Percentiles rank a stretch among this genome's conserved stretches.
These are phyloP conservation scores for Lotmaria passim DNA, from an alignment of 208 protist genomes.

Conservation along the genomic window DNA sequence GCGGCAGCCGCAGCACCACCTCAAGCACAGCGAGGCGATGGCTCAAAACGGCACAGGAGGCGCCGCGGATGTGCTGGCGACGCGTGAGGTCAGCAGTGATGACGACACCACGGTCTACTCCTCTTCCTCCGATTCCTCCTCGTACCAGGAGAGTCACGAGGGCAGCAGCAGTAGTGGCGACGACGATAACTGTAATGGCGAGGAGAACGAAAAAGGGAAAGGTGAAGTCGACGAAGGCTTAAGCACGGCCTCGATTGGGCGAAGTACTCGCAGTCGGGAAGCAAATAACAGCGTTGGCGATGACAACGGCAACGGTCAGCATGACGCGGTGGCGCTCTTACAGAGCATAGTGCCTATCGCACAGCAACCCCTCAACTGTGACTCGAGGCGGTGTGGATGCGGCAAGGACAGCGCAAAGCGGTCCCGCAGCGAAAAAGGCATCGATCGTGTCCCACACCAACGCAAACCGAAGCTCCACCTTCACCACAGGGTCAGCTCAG, in stretches of 20 bases:
- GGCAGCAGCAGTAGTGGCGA: background rate
- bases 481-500: background rate
- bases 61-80: background rate
- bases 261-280: background rate
- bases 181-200: no score
- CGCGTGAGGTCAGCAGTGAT: background rate
- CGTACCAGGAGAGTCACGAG: background rate
- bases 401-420: background rate
- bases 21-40: no score
- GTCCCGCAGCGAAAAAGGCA: background rate
- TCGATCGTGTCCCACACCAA: background rate
- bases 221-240: no score
- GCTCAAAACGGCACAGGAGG: background rate
- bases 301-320: background rate
- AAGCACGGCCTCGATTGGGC: no score
- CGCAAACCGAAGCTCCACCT: background rate
- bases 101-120: no score
- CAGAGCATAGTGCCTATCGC: conserved; percentile 4
- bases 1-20: background rate
- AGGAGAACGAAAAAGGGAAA: background rate
- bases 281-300: background rate
- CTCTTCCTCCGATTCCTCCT: background rate
- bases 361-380: conserved; percentile 5
- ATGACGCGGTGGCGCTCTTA: conserved; percentile 18
- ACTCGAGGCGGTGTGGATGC: no score